Percentiles rank a stretch among this genome's conserved stretches.
phyloP scores from a whole-genome alignment of 805 yeast species.

The Jamesozyma gamospora region DNA sequence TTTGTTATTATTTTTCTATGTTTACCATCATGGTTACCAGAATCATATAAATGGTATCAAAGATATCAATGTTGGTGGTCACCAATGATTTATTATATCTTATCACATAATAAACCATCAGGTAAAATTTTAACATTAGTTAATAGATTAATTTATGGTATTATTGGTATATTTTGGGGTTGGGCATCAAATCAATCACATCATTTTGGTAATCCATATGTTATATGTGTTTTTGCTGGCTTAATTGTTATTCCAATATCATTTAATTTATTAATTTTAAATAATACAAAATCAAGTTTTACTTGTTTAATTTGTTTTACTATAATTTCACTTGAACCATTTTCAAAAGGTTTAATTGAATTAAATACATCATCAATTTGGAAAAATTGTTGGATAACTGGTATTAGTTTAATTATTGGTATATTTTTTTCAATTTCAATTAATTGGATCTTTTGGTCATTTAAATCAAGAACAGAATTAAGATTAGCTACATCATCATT shows the following conservation, averaged over 20 bases:
- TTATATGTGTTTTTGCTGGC: constrained; percentile 33
- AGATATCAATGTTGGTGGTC: constrained; percentile 37
- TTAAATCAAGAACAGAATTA: constrained; percentile 35
- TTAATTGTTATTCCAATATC: constrained; percentile 29
- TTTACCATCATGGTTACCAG: constrained; percentile 36
- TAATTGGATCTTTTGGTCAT: constrained; percentile 42
- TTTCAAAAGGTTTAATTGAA: constrained; percentile 10
- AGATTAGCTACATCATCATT: constrained; percentile 32
- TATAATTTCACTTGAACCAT: constrained; percentile 30
- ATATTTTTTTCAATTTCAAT: constrained; percentile 29
- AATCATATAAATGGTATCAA: constrained; percentile 35
- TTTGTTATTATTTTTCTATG: constrained; percentile 31
- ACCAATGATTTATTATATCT: constrained; percentile 29
- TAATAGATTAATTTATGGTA: constrained; percentile 29
- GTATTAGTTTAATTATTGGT: constrained; percentile 33
- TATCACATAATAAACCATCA: constrained; percentile 35
- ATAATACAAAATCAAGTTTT: constrained; percentile 36
- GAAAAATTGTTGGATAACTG: constrained; percentile 33
- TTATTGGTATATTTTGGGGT: constrained; percentile 39
- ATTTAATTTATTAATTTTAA: constrained; percentile 28
- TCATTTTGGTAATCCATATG: constrained; percentile 31
- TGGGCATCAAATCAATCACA: constrained; percentile 36
- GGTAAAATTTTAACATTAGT: constrained; percentile 29
- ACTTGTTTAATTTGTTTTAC: constrained; percentile 35
- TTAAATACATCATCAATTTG: constrained; percentile 24